Conservation (phyloP, 2,329 filamentous ascomycete genomes). For the Aspergillus sp. region DNA sequence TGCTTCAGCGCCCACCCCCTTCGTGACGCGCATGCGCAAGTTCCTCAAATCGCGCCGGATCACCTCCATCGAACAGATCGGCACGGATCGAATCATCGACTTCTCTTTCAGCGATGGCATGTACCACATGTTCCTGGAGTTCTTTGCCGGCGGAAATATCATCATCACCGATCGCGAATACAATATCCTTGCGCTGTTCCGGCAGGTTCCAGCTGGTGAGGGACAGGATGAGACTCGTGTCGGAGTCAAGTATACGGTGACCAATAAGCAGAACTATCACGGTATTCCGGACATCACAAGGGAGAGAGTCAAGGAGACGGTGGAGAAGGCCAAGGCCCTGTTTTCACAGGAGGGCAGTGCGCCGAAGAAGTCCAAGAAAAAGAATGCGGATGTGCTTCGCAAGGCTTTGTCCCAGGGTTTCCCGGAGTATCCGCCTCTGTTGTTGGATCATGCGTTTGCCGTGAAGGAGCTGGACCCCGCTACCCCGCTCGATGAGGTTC, state of each 20-base stretch:
- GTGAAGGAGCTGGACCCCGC: conserved; percentile 69
- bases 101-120: conserved; percentile 89
- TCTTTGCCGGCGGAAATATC: conserved; percentile 94
- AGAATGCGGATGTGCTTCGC: conserved; percentile 72
- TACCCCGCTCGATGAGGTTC: conserved; percentile 66
- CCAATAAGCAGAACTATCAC: conserved; percentile 78
- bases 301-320: conserved; percentile 68
- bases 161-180: conserved; percentile 84
- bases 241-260: conserved; percentile 75
- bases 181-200: conserved; percentile 77
- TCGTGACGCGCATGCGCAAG: conserved; percentile 83
- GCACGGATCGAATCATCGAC: conserved; percentile 90
- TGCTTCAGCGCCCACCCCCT: conserved; percentile 77
- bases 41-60: conserved; percentile 82
- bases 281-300: conserved; percentile 74
- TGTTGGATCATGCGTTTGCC: conserved; percentile 83
- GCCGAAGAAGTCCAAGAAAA: conserved; percentile 71
- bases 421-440: conserved; percentile 81
- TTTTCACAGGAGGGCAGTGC: conserved; percentile 39
- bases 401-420: conserved; percentile 82
- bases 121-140: conserved; percentile 87
- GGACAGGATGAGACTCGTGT: conserved; percentile 81
- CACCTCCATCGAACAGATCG: conserved; percentile 79
- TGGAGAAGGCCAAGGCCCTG: conserved; percentile 62
- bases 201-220: conserved; percentile 76